Evolutionary conservation across 768 basidiomycete species (phyloP), one percentile per base, ranked within the genome.

Genomic region (Terana coerulea): DNA sequence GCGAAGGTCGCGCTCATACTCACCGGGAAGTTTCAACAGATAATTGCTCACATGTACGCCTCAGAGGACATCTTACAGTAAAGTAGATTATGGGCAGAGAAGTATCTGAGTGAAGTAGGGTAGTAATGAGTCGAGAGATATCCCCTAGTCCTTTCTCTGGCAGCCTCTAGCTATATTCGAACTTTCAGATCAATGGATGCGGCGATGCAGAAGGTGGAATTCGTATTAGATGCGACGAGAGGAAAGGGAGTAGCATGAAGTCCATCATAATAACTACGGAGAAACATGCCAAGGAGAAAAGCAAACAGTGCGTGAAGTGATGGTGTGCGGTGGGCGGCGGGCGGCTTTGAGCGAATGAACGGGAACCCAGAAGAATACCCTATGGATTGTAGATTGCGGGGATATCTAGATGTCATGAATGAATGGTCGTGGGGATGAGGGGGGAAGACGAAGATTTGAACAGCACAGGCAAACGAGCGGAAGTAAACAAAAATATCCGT

Each of bases 371-470:
- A n/a, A n/a, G n/a, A 55, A 51, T 51, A 55, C 49, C 49, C 54
- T 55, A 55, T 51, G n/a, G n/a, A n/a, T n/a, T 22, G 53, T 61
- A 61, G 55, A 58, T 59, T 61, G 60, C 60, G 55, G 57, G 57
- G 57, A 61, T 61, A 61, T 61, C 60, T 61, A 61, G 54, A 59
- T 61, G 57, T 52, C 28, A 47, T 56, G 55, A 41, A 49, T 49
- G 41, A 40, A 36, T 26, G 43, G 44, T 22, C 29, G 24, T 17
- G 45, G 29, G 46, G 24, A 44, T 10, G 29, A n/a, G n/a, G n/a
- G n/a, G n/a, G n/a, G n/a, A n/a, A n/a, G n/a, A n/a, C n/a, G n/a
- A n/a, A n/a, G n/a, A n/a, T n/a, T n/a, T n/a, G 34, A 52, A 43
- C 42, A 52, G 55, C 51, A 53, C 47, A 42, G 46, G 47, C 30